These are phyloP conservation scores for Xanthoconium stramineum DNA, from an alignment of 768 basidiomycete species.

Conservation along the genomic window DNA sequence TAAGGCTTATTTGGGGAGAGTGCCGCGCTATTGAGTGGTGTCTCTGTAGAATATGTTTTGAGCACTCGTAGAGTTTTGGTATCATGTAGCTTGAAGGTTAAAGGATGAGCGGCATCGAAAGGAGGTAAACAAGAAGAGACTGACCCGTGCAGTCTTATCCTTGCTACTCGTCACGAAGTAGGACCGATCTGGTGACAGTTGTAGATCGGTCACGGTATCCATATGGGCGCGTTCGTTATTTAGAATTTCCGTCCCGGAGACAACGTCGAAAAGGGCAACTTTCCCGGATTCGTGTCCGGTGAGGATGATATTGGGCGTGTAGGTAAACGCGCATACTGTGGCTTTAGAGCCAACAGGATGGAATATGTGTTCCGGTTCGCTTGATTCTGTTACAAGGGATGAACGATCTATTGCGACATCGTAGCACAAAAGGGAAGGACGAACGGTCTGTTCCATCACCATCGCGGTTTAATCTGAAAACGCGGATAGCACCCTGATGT, in stretches of 20 bases:
- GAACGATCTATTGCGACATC: background rate
- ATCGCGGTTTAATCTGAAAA: constrained; percentile 83
- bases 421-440: constrained; percentile 24
- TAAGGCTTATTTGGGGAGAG: constrained; percentile 83
- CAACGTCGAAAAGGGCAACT: constrained; percentile 85
- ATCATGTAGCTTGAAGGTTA: constrained; percentile 67
- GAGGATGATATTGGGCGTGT: constrained; percentile 71
- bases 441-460: constrained; percentile 78
- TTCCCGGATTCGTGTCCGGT: constrained; percentile 98
- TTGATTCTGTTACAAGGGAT: constrained; percentile 51
- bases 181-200: constrained; percentile 83
- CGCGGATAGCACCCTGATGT: constrained; percentile 82
- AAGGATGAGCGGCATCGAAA: background rate
- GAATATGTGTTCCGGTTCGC: constrained; percentile 75
- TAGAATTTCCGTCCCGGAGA: constrained; percentile 77
- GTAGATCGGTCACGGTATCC: constrained; percentile 88
- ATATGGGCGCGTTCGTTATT: constrained; percentile 87
- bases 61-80: constrained; percentile 85
- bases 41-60: constrained; percentile 92
- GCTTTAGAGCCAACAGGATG: constrained; percentile 91
- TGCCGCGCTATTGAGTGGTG: constrained; percentile 92
- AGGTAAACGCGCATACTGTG: constrained; percentile 92
- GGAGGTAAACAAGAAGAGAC: constrained; percentile 16
- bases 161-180: constrained; percentile 97
- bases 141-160: constrained; percentile 91